Conservation (phyloP, 768 basidiomycete species). For the Lactifluus subvellereus region DNA sequence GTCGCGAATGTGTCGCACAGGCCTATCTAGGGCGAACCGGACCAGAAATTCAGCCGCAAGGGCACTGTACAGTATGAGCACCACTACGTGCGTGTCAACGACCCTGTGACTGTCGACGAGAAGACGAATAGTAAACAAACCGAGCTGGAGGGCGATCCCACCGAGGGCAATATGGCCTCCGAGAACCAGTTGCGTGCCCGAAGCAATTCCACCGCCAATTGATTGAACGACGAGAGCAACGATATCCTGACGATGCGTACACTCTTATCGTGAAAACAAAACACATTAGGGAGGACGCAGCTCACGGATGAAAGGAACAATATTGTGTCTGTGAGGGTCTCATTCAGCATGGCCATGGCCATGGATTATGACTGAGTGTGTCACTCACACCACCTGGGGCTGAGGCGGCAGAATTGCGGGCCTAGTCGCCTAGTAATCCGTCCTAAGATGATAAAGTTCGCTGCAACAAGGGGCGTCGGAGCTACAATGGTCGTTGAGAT, state of each 20-base stretch:
- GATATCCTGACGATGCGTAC: too few relatives aligned
- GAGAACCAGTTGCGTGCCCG: slow-evolving; percentile 15
- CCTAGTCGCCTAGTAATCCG: slow-evolving; percentile 19
- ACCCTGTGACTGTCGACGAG: background rate
- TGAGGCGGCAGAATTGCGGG: slow-evolving; percentile 20
- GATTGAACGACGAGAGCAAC: too few relatives aligned
- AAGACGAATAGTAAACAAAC: background rate
- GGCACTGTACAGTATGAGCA: background rate
- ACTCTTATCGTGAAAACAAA: too few relatives aligned
- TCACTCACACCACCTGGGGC: slow-evolving; percentile 16
- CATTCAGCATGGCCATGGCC: background rate
- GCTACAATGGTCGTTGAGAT: slow-evolving; percentile 11
- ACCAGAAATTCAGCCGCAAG: slow-evolving; percentile 16
- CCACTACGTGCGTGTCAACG: background rate
- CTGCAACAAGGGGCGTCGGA: slow-evolving; percentile 22
- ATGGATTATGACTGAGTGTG: background rate
- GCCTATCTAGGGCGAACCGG: slow-evolving; percentile 8
- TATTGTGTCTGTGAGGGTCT: too few relatives aligned
- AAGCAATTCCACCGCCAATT: background rate
- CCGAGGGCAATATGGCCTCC: background rate
- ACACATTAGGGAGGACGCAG: too few relatives aligned
- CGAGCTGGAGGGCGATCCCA: slow-evolving; percentile 20
- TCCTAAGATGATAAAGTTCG: slow-evolving; percentile 23
- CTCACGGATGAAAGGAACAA: too few relatives aligned
- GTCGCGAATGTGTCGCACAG: background rate